These are phyloP conservation scores for Coprinopsis strossmayeri DNA, from an alignment of 768 basidiomycete genomes.

Conservation along the genomic window DNA sequence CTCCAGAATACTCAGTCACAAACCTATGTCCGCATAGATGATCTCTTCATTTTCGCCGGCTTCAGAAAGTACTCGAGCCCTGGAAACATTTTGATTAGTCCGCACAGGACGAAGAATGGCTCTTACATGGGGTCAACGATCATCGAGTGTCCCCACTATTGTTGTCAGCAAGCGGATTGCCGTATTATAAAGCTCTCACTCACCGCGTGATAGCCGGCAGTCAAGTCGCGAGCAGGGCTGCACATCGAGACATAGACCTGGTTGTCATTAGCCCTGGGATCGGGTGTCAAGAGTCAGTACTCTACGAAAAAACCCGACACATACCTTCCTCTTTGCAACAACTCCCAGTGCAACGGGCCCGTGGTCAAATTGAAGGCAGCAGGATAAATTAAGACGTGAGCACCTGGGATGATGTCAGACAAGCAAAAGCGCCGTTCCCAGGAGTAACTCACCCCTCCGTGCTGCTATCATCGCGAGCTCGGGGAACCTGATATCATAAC, in stretches of 20 bases:
- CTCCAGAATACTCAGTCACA: slow-evolving; percentile 20
- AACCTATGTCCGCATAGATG: slow-evolving; percentile 76
- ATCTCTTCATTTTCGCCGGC: slow-evolving; percentile 77
- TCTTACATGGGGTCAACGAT: slow-evolving; percentile 84
- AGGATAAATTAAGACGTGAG: slow-evolving; percentile 86
- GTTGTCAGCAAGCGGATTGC: not conserved
- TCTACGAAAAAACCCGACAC: slow-evolving; percentile 12
- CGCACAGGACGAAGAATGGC: slow-evolving; percentile 1
- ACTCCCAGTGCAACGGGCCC: slow-evolving; percentile 93
- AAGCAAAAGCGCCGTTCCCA: too few species aligned
- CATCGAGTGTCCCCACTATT: slow-evolving; percentile 86
- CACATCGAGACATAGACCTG: slow-evolving; percentile 97
- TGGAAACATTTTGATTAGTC: slow-evolving; percentile 21
- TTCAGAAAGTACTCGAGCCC: slow-evolving; percentile 69
- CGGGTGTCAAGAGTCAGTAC: not conserved
- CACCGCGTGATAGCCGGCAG: slow-evolving; percentile 84
- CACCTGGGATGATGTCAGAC: slow-evolving; percentile 64
- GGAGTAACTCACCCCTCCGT: slow-evolving; percentile 53
- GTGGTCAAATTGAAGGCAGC: slow-evolving; percentile 95
- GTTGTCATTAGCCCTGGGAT: slow-evolving; percentile 85
- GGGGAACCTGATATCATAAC: slow-evolving; percentile 94
- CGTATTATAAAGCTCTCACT: slow-evolving; percentile 18
- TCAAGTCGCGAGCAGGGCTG: slow-evolving; percentile 84
- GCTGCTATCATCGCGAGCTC: slow-evolving; percentile 91
- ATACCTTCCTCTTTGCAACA: slow-evolving; percentile 82